These are phyloP conservation scores for Triticum timopheevii DNA, from an alignment of 176 grass and related monocot genomes.

Conservation along the genomic window DNA sequence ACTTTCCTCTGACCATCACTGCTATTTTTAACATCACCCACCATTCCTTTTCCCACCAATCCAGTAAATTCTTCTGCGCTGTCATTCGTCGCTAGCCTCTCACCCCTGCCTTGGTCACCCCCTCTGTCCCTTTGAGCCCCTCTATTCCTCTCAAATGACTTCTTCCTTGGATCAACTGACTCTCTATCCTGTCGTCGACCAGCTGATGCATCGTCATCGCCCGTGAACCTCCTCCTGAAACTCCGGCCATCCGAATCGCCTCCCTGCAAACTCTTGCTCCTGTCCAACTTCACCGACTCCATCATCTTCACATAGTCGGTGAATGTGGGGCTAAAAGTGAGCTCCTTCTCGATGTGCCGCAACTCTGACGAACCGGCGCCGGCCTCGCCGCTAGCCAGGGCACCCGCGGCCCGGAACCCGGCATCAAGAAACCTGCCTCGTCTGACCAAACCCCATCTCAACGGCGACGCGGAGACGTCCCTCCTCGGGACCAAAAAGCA, in stretches of 20 bases:
- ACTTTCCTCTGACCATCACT: constrained; percentile 5
- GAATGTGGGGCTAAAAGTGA: constrained; percentile 75
- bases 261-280: constrained; percentile 45
- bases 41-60: constrained; percentile 28
- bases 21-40: background rate
- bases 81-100: background rate
- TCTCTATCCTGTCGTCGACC: constrained; percentile 13
- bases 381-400: constrained; percentile 29
- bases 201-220: constrained; percentile 17
- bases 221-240: constrained; percentile 30
- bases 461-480: constrained; percentile 15
- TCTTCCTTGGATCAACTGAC: constrained; percentile 32
- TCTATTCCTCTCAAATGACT: constrained; percentile 30
- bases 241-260: constrained; percentile 28
- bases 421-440: constrained; percentile 36
- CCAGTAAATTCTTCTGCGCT: constrained; percentile 11
- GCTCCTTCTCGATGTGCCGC: constrained; percentile 80
- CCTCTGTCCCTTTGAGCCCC: constrained; percentile 13
- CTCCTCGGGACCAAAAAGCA: constrained; percentile 26
- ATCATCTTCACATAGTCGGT: constrained; percentile 96
- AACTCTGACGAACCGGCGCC: constrained; percentile 16
- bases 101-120: background rate
- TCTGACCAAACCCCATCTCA: constrained; percentile 35
- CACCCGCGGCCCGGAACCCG: constrained; percentile 7
- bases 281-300: constrained; percentile 84